Evolutionary conservation across 768 basidiomycete genomes (phyloP).

Genomic region (Leccinum boreale): DNA sequence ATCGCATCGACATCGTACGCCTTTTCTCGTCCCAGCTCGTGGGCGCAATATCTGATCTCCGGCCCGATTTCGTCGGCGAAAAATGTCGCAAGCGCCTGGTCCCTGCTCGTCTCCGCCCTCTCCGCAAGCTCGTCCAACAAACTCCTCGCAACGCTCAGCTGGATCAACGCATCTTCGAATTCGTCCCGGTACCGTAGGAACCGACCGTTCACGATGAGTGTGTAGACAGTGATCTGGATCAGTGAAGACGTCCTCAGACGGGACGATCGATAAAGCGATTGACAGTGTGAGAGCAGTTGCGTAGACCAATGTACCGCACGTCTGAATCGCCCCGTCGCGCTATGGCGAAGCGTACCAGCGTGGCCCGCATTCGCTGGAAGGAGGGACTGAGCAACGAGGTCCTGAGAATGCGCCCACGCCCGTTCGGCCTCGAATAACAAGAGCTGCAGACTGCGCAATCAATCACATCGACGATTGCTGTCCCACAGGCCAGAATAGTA

Average conservation of each 20-base stretch:
- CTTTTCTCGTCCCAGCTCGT: conserved; percentile 73
- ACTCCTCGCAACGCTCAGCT: conserved; percentile 74
- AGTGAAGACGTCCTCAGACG: conserved; percentile 57
- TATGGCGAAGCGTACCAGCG: conserved; percentile 61
- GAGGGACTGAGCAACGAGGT: conserved; percentile 54
- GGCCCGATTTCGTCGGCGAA: conserved; percentile 88
- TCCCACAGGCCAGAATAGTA: background rate
- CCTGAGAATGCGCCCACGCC: conserved; percentile 88
- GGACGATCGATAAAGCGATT: conserved; percentile 51
- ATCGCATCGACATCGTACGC: conserved; percentile 83
- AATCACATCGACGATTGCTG: conserved; percentile 9
- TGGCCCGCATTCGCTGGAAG: conserved; percentile 49
- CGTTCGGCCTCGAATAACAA: conserved; percentile 89
- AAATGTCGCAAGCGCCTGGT: conserved; percentile 82
- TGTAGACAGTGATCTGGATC: conserved; percentile 73
- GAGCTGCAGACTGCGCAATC: conserved; percentile 62
- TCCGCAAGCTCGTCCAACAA: conserved; percentile 67
- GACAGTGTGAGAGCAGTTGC: conserved; percentile 70
- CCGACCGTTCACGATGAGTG: conserved; percentile 77
- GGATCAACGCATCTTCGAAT: conserved; percentile 70
- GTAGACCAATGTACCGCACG: conserved; percentile 78
- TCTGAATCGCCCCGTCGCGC: conserved; percentile 76
- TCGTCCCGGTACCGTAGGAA: conserved; percentile 75
- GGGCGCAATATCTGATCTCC: conserved; percentile 89
- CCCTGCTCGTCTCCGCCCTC: conserved; percentile 66